A percentile compares a stretch with the other conserved stretches of the same genome.
Conservation (phyloP, 1,284 basidiomycete species). For the Papiliotrema fonsecae region DNA sequence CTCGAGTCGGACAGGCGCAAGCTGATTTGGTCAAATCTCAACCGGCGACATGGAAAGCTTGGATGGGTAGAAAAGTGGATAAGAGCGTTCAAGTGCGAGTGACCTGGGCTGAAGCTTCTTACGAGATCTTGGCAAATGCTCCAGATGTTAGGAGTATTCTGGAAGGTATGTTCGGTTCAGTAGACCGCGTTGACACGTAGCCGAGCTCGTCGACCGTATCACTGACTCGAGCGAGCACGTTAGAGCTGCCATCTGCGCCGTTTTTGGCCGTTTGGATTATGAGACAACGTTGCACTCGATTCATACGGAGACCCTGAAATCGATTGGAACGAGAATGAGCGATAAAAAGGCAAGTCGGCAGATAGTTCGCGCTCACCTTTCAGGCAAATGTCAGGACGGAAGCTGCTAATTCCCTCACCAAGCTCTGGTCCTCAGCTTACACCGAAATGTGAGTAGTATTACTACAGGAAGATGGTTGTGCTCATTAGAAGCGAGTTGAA, state of each 20-base stretch:
- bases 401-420: constrained; percentile 71
- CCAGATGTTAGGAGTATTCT: constrained; percentile 64
- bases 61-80: constrained; percentile 78
- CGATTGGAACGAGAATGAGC: constrained; percentile 65
- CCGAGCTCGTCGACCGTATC: constrained; percentile 62
- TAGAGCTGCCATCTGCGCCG: constrained; percentile 73
- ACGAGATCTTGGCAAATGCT: constrained; percentile 60
- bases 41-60: constrained; percentile 77
- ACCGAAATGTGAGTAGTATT: constrained; percentile 73
- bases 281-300: constrained; percentile 84
- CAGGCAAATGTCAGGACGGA: constrained; percentile 74
- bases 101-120: constrained; percentile 70
- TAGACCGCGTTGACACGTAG: constrained; percentile 45
- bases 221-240: constrained; percentile 89
- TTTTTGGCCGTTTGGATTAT: constrained; percentile 81
- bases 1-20: constrained; percentile 53
- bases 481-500: constrained; percentile 64
- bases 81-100: constrained; percentile 66
- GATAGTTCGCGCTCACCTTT: constrained; percentile 34
- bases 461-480: not conserved
- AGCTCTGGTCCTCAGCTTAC: constrained; percentile 75
- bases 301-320: constrained; percentile 58
- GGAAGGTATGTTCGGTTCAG: constrained; percentile 56
- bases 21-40: constrained; percentile 70
- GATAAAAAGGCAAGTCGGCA: constrained; percentile 71